phyloP scores from a whole-genome alignment of 352 stramenopile species.

The Phytophthora citricola region DNA sequence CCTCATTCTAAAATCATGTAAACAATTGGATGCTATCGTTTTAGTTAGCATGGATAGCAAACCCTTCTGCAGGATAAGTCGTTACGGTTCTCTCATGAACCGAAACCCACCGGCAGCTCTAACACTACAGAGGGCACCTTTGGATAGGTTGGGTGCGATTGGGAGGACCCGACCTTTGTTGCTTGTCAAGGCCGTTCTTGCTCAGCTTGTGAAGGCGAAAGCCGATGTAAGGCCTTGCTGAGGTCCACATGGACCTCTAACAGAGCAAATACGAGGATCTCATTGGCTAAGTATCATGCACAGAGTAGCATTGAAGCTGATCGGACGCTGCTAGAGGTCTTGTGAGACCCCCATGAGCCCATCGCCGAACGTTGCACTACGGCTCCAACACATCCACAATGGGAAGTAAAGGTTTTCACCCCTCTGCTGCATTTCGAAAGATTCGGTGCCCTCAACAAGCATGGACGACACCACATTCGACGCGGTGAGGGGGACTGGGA shows the following conservation, averaged over 20 bases:
- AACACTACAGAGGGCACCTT: too few species aligned
- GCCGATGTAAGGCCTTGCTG: too few species aligned
- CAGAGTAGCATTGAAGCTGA: neutral
- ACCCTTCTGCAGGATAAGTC: too few species aligned
- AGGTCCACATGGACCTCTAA: neutral
- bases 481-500: constrained; percentile 1
- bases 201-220: too few species aligned
- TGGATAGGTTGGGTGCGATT: too few species aligned
- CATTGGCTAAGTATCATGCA: neutral
- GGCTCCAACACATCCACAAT: neutral
- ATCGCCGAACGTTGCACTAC: neutral
- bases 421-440: neutral
- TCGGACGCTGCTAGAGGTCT: neutral
- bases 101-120: too few species aligned
- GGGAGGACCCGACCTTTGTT: too few species aligned
- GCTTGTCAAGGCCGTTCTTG: too few species aligned
- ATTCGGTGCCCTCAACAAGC: neutral
- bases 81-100: too few species aligned
- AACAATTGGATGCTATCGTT: too few species aligned
- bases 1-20: too few species aligned
- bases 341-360: neutral
- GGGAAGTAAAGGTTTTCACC: neutral
- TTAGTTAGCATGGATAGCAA: too few species aligned
- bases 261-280: neutral
- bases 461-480: neutral